phyloP scores from a whole-genome alignment of 495 filamentous ascomycete genomes.

The Astrothelium macrocarpum region DNA sequence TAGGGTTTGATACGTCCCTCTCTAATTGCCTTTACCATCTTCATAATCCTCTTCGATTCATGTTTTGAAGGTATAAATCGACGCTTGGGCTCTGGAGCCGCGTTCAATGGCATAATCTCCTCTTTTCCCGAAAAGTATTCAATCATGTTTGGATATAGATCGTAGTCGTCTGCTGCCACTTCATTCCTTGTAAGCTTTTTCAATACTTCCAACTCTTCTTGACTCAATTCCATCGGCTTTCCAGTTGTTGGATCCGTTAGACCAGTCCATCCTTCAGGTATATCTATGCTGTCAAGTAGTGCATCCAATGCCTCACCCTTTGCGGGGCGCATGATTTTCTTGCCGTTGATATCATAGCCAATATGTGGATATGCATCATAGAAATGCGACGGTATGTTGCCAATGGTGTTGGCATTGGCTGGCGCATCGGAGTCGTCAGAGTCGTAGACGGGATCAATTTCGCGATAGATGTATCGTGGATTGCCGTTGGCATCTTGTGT shows the following conservation, averaged over 20 bases:
- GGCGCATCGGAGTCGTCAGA: constrained; percentile 85
- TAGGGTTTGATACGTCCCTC: constrained; percentile 92
- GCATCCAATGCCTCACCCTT: constrained; percentile 91
- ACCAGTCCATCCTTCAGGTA: constrained; percentile 98
- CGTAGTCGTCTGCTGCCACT: constrained; percentile 73
- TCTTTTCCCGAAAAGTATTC: constrained; percentile 87
- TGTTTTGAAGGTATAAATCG: constrained; percentile 97
- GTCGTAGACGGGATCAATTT: constrained; percentile 92
- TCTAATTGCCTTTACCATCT: constrained; percentile 88
- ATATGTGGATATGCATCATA: constrained; percentile 98
- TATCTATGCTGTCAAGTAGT: constrained; percentile 86
- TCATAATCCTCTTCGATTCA: constrained; percentile 94
- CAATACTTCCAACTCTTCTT: constrained; percentile 81
- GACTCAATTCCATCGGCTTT: constrained; percentile 76
- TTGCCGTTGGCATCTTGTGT: constrained; percentile 64
- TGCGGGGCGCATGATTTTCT: constrained; percentile 91
- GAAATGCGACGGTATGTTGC: constrained; percentile 84
- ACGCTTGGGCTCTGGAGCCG: constrained; percentile 90
- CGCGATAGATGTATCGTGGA: constrained; percentile 65
- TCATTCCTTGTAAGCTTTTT: constrained; percentile 87
- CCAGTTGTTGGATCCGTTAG: constrained; percentile 88
- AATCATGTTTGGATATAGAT: constrained; percentile 81
- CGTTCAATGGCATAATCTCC: constrained; percentile 89
- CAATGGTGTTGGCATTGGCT: constrained; percentile 78
- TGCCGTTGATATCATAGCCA: constrained; percentile 97